Base-by-base conservation (phyloP, 169 alveolate genomes). In the Cryptosporidium ryanae region DNA sequence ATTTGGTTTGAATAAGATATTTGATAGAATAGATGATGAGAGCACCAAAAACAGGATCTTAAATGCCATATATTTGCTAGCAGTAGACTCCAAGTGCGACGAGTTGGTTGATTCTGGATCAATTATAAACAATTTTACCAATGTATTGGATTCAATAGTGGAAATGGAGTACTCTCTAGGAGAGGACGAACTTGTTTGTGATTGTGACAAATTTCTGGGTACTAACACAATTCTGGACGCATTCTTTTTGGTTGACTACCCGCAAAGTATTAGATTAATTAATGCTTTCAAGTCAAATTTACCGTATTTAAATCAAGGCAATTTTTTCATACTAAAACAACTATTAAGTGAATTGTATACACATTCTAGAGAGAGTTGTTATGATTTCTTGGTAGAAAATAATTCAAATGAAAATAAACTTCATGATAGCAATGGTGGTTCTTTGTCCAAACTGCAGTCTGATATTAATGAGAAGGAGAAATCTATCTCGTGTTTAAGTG, bases 281-380 rank as follows among this genome's bases (percentile, higher is more conserved):
- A 29, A 68, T 2, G 1, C 38, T 49, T 27, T 68, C 54, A 54
- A 68, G 15, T 52, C 55, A 29, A 55, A 68, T 13, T 49, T 31
- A 8, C 21, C 21, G 3, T 27, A 55, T 13, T 29, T 68, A n/a
- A 34, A 15, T 12, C 4, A 50, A 8, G 13, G 21, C 5, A 68
- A 68, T 68, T 68, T 68, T 52, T 48, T 49, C 34, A n/a, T 68
- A 6, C 25, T 68, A 54, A 52, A 49, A 8, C 65, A 68, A 54
- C 32, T 68, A 52, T 50, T 21, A 2, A 68, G 55, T 17, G 83
- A 68, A 31, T 64, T 68, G 21, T 68, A 68, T 55, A 15, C 21
- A 4, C 15, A 31, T 32, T 68, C 83, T 3, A 68, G 83, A 52
- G 83, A 68, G 38, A 68, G 66, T 21, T 29, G 43, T 29, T 54